A percentile compares a stretch with the other conserved stretches of the same genome.
Evolutionary conservation across 2,329 filamentous ascomycete genomes (phyloP).

Genomic region (Fusarium falciforme): DNA sequence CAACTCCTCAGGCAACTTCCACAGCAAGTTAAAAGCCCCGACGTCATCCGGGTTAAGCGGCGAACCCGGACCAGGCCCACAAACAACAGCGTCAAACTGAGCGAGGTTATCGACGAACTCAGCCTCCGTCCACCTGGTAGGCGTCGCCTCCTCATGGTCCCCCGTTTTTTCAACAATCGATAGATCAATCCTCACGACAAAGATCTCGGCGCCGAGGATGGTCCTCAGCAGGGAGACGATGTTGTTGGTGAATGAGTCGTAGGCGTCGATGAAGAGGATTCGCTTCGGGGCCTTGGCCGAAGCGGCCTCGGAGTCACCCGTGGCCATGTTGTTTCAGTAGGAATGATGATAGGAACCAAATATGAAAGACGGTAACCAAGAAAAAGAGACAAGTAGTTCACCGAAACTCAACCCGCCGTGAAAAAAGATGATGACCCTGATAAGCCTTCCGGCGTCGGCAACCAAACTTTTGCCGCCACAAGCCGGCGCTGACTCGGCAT

Average conservation of each 20-base stretch:
- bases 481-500: constrained; percentile 42
- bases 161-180: constrained; percentile 60
- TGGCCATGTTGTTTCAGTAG: constrained; percentile 28
- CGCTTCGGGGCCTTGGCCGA: constrained; percentile 44
- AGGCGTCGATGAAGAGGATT: constrained; percentile 93
- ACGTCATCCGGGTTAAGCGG: constrained; percentile 80
- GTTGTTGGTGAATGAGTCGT: constrained; percentile 97
- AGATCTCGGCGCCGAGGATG: constrained; percentile 74
- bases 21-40: constrained; percentile 83
- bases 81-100: constrained; percentile 85
- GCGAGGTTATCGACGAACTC: constrained; percentile 53
- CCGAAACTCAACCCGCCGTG: background rate
- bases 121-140: constrained; percentile 57
- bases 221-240: constrained; percentile 85
- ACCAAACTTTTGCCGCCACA: constrained; percentile 41
- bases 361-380: background rate
- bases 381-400: background rate
- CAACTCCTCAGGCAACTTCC: constrained; percentile 70
- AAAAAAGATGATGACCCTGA: background rate
- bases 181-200: constrained; percentile 52
- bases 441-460: constrained; percentile 26
- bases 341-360: background rate
- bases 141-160: constrained; percentile 5
- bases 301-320: constrained; percentile 24
- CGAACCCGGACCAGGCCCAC: constrained; percentile 90